A percentile compares a stretch with the other conserved stretches of the same genome.
Conservation (phyloP, 768 basidiomycete species). For the Punctularia strigosozonata region DNA sequence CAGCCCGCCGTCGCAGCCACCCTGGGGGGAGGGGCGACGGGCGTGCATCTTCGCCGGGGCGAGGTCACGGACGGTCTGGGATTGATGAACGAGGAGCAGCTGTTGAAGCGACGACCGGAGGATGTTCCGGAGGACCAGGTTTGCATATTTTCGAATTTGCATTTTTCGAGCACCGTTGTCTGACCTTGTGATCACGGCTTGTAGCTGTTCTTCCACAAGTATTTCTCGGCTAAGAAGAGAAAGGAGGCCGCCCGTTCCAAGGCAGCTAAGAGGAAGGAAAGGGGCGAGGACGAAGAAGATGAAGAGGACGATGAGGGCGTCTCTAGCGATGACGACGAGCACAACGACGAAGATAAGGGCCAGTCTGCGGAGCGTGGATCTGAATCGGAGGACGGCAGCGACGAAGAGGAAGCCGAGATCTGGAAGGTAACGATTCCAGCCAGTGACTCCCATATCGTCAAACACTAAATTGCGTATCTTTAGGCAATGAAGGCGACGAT, state of each 20-base stretch:
- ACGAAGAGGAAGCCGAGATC: constrained; percentile 56
- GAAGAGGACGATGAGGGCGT: constrained; percentile 20
- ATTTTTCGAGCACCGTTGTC: neutral
- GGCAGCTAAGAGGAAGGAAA: constrained; percentile 32
- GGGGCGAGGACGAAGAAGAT: constrained; percentile 20
- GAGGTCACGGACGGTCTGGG: constrained; percentile 33
- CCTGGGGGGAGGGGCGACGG: constrained; percentile 43
- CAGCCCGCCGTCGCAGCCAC: constrained; percentile 68
- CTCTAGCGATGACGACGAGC: constrained; percentile 11
- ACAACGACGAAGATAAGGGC: constrained; percentile 11
- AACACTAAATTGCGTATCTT: neutral
- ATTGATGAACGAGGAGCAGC: constrained; percentile 63
- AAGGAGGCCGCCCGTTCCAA: constrained; percentile 38
- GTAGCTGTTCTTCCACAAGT: constrained; percentile 86
- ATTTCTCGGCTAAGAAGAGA: constrained; percentile 64
- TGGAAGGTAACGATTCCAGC: constrained; percentile 61
- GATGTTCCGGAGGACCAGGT: constrained; percentile 87
- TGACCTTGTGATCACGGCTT: constrained; percentile 1
- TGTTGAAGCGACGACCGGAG: constrained; percentile 54
- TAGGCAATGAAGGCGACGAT: constrained; percentile 88
- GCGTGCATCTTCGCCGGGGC: constrained; percentile 63
- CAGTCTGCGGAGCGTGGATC: constrained; percentile 17
- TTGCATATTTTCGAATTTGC: constrained; percentile 10
- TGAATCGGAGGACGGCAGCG: constrained; percentile 31
- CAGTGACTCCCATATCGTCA: neutral